A percentile compares a stretch with the other conserved stretches of the same genome.
Conservation (phyloP, 768 basidiomycete species). For the Rhizopogon vesiculosus region DNA sequence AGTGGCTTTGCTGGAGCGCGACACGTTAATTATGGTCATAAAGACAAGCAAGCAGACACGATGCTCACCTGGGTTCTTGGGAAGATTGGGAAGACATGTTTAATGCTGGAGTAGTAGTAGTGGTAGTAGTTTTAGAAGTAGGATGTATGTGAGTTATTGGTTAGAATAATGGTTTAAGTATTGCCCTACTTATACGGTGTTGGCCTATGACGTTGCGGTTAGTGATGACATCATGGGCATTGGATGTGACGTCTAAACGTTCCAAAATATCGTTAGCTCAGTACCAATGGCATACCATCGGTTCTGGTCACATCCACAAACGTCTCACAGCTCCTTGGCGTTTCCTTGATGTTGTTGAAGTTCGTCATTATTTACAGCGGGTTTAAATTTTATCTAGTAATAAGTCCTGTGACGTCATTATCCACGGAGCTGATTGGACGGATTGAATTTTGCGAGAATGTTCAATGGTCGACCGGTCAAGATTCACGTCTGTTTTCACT, state of each 20-base stretch:
- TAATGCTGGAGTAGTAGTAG: slow-evolving; percentile 3
- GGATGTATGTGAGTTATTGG: slow-evolving; percentile 5
- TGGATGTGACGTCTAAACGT: slow-evolving; percentile 15
- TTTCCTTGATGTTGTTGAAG: too few relatives aligned
- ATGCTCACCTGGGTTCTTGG: slow-evolving; percentile 24
- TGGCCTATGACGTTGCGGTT: slow-evolving; percentile 14
- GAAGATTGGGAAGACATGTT: slow-evolving; percentile 12
- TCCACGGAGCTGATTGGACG: too few relatives aligned
- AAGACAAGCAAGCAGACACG: not conserved
- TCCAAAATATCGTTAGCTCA: not conserved
- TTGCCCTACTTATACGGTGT: slow-evolving; percentile 22
- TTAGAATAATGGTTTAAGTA: not conserved
- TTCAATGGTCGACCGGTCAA: too few relatives aligned
- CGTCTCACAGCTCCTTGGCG: too few relatives aligned
- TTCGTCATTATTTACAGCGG: too few relatives aligned
- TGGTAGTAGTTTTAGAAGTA: not conserved
- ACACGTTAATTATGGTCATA: not conserved
- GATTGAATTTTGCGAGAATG: too few relatives aligned
- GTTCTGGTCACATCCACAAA: too few relatives aligned
- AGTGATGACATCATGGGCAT: slow-evolving; percentile 23
- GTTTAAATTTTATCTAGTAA: too few relatives aligned
- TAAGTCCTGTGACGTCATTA: too few relatives aligned
- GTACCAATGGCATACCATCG: too few relatives aligned
- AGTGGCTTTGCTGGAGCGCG: slow-evolving; percentile 23
- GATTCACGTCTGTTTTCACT: too few relatives aligned